Base-by-base conservation (phyloP, 331 rosid species). In the Dryas integrifolia region DNA sequence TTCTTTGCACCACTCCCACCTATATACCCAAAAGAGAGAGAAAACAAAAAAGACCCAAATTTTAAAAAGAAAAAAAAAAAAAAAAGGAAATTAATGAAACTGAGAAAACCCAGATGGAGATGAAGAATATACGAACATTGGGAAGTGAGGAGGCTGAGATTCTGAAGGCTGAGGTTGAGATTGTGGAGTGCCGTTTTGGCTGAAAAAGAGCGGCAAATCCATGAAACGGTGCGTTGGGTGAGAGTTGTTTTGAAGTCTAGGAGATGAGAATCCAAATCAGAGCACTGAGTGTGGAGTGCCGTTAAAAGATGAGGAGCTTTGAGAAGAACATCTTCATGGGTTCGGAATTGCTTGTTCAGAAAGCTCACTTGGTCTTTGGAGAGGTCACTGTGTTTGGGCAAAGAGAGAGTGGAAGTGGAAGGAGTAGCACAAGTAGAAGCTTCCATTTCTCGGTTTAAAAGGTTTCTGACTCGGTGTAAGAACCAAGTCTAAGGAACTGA, bases 111-210 rank as follows among this genome's bases (percentile, higher is more conserved):
- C 14, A 69, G 1, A 47, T 35, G 57, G 18, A 63, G 43, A 70
- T 30, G 49, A 12, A 5, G 10, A 30, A 58, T 13, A 3, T 12
- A 89, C 89, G 6, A 44, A 87, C 92, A 67, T 18, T 73, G 82
- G 24, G 86, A 82, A 16, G 85, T 86, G 75, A 73, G 82, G 67
- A 83, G 88, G 77, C 83, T 73, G 82, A 90, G 88, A 76, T 83
- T 78, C 58, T 79, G 85, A 4, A 86, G 85, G 4, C 51, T 16
- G 65, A 63, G 66, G 48, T 52, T 52, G 82, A 90, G 86, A 8
- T 46, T 61, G 1, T 78, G 72, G 55, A 86, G 67, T 1, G 85
- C 70, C 2, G 79, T 74, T 72, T 82, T 83, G 60, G 88, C 72
- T 0, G 73, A 30, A 50, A 85, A 85, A 10, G 88, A 88, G 43